These are phyloP conservation scores for Solanum dulcamara DNA, from an alignment of 257 asterid genomes.

Conservation along the genomic window DNA sequence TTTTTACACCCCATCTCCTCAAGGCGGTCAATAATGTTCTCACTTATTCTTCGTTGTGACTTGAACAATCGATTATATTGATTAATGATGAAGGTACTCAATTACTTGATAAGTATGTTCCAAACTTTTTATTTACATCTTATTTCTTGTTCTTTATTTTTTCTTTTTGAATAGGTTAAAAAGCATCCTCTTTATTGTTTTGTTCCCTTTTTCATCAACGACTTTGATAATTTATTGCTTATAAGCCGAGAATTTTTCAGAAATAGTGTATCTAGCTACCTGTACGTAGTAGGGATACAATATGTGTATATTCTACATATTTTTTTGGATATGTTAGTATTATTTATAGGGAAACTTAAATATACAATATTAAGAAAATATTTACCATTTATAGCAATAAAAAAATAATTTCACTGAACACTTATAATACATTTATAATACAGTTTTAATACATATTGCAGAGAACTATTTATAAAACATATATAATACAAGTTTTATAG, in stretches of 20 bases:
- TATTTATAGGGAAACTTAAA: no score
- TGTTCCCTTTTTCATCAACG: neutral
- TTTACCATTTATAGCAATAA: no score
- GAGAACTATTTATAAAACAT: no score
- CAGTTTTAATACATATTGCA: no score
- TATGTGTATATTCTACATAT: neutral
- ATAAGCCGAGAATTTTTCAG: neutral
- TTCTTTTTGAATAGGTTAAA: neutral
- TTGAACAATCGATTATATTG: neutral
- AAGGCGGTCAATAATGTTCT: neutral
- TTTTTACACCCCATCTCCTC: neutral
- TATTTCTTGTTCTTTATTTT: neutral
- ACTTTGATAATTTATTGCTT: neutral
- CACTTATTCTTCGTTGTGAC: neutral
- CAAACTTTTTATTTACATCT: neutral
- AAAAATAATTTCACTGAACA: no score
- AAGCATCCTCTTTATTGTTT: neutral
- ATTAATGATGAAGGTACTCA: neutral
- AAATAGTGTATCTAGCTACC: neutral
- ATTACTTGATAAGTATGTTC: neutral
- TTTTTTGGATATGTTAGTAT: neutral
- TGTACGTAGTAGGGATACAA: no score
- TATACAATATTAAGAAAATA: no score
- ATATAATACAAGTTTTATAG: no score
- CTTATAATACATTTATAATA: no score